Base-by-base conservation (phyloP, 306 rosid genomes). In the Sophora flavescens region DNA sequence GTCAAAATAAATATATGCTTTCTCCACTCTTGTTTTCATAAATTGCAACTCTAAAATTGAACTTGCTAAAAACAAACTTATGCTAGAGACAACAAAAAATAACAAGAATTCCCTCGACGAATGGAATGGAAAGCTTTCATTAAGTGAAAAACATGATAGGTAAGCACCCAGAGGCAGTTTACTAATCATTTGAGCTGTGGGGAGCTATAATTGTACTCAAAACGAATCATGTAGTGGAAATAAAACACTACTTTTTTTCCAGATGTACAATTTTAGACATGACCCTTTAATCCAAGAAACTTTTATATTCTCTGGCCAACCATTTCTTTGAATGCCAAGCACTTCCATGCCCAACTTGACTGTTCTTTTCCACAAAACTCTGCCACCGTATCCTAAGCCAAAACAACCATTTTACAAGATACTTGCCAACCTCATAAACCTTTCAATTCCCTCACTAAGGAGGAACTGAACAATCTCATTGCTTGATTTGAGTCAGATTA, bases 401-500 rank as follows among this genome's bases (percentile, higher is more conserved):
- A 41, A 59, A 72, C 22, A 74, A 57, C 4, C 18, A 28, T 50
- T 64, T 3, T 3, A 22, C 36, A 5, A 32, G 39, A 80, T 53
- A 65, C 70, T 79, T 41, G 16, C 22, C 39, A 72, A 39, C 48
- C 61, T 11, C 36, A 64, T 39, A 72, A 78, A 67, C 14, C 61
- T 74, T 60, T 45, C 48, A 53, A 53, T 62, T 39, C 56, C 72
- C 72, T 70, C 76, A 48, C 42, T 9, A 61, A 56, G 71, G 18
- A 72, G 16, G 62, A 35, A 26, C 33, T 38, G 47, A 2, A 26
- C 42, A 17, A 64, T 64, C 54, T 63, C 47, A 39, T 72, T 13
- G 26, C 18, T 79, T 70, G 8, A 32, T 35, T 58, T 58, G 9
- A 10, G 8, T 66, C 60, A 32, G 18, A 44, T n/a, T 13, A 51